phyloP scores from a whole-genome alignment of 2,329 filamentous ascomycete genomes.

The Curvularia sp. region DNA sequence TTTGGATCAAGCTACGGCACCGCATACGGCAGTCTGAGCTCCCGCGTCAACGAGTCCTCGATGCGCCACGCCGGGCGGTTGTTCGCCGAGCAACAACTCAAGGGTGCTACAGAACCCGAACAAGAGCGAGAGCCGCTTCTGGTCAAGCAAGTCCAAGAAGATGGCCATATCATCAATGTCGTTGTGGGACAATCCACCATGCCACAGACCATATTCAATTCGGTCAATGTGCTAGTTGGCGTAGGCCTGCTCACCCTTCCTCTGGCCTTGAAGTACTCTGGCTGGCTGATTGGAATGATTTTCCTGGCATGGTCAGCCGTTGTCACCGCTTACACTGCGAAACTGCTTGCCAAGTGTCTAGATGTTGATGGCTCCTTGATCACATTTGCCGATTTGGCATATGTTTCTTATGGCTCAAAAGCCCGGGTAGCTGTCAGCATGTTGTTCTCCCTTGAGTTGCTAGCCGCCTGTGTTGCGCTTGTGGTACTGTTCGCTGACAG shows the following conservation, averaged over 20 bases:
- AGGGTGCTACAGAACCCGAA: constrained; percentile 53
- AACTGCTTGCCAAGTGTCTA: constrained; percentile 84
- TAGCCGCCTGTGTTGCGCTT: constrained; percentile 87
- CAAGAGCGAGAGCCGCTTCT: constrained; percentile 72
- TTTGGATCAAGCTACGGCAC: constrained; percentile 75
- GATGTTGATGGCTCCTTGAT: constrained; percentile 84
- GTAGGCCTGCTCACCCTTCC: constrained; percentile 89
- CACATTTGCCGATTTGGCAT: constrained; percentile 93
- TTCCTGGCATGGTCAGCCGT: constrained; percentile 77
- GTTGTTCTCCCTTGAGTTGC: constrained; percentile 84
- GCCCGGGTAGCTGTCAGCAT: constrained; percentile 84
- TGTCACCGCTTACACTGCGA: constrained; percentile 85
- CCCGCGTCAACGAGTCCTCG: constrained; percentile 64
- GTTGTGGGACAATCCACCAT: constrained; percentile 94
- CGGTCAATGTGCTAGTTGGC: constrained; percentile 89
- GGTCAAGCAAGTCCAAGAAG: constrained; percentile 86
- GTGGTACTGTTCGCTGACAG: constrained; percentile 97
- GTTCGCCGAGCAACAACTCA: constrained; percentile 57
- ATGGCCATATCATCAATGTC: constrained; percentile 81
- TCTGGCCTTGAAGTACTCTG: constrained; percentile 84
- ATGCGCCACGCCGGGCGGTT: constrained; percentile 63
- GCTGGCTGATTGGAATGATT: constrained; percentile 82
- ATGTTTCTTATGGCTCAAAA: constrained; percentile 83
- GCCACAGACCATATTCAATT: constrained; percentile 95
- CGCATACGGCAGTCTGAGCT: constrained; percentile 66